phyloP scores from a whole-genome alignment of 192 early-diverging fungal species.

The Lobosporangium transversale region DNA sequence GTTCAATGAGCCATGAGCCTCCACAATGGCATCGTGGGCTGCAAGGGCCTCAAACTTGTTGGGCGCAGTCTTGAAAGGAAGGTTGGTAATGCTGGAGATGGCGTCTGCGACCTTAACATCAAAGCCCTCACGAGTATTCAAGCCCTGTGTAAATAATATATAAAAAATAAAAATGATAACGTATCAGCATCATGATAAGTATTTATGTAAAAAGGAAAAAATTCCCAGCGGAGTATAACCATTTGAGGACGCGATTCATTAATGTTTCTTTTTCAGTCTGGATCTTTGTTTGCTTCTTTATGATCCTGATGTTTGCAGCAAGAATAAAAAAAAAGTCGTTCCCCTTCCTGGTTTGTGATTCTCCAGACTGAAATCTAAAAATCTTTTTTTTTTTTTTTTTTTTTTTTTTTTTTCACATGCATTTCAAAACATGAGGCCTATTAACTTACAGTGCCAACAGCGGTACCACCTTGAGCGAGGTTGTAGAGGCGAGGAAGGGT shows the following conservation, averaged over 20 bases:
- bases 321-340: too few relatives aligned
- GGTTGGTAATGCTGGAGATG: slow-evolving; percentile 88
- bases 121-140: slow-evolving; percentile 96
- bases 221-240: too few relatives aligned
- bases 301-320: too few relatives aligned
- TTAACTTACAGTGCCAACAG: slow-evolving; percentile 84
- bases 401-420: too few relatives aligned
- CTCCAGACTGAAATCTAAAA: too few relatives aligned
- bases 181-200: neutral
- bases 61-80: slow-evolving; percentile 94
- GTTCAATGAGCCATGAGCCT: slow-evolving; percentile 95
- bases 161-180: neutral
- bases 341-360: too few relatives aligned
- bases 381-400: too few relatives aligned
- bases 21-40: slow-evolving; percentile 97
- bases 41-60: slow-evolving; percentile 99
- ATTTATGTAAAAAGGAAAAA: too few relatives aligned
- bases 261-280: neutral
- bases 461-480: slow-evolving; percentile 96
- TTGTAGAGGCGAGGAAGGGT: slow-evolving; percentile 88
- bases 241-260: too few relatives aligned
- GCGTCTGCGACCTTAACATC: slow-evolving; percentile 89
- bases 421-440: too few relatives aligned
- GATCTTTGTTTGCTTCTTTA: too few relatives aligned
- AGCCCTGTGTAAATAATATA: slow-evolving; percentile 61